Evolutionary conservation across 2,329 filamentous ascomycete genomes (phyloP), one percentile per base, ranked within the genome.

Genomic region (Huntiella omanensis): DNA sequence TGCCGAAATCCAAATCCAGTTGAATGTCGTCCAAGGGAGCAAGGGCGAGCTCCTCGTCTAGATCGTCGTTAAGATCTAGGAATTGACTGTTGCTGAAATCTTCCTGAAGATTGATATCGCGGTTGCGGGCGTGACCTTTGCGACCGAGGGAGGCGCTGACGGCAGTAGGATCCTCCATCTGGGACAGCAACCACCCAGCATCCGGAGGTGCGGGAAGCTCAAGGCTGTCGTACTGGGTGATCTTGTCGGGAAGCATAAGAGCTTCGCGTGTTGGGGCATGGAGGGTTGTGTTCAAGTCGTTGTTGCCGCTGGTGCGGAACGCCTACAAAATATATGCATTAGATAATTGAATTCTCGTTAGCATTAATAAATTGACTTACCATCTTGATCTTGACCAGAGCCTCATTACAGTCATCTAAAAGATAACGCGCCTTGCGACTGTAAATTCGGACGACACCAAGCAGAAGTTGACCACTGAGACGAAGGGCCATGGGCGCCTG

Each of bases 361-460:
- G 32, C 11, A 13, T 5, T 33, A 32, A 19, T 3, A 13, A 10
- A 19, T 32, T 32, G 40, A 54, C 70, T 36, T 65, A 95, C 88
- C 86, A 96, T 92, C 60, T 96, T 95, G 57, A 98, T 95, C 67
- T 95, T 96, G 70, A 93, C 80, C 53, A 98, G 69, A 35, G 88
- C 88, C 64, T 98, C 91, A 57, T 93, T 95, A 65, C 91, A 98
- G 60, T 98, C 91, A 58, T 98, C 91, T 41, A 96, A 69, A 43
- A 98, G 68, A 62, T 98, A 98, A 56, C 87, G 82, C 58, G 91
- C 88, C 66, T 98, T 98, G 58, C 91, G 75, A 63, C 87, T 92
- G 64, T 98, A 98, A 58, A 98, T 98, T 59, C 88, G 78, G 55
- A 95, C 91, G 19, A 98, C 91, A 65, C 91, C 91, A 47, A 98